A percentile compares a stretch with the other conserved stretches of the same genome.
These are phyloP conservation scores for Diaporthe helianthi DNA, from an alignment of 2,329 filamentous ascomycete species.

Conservation along the genomic window DNA sequence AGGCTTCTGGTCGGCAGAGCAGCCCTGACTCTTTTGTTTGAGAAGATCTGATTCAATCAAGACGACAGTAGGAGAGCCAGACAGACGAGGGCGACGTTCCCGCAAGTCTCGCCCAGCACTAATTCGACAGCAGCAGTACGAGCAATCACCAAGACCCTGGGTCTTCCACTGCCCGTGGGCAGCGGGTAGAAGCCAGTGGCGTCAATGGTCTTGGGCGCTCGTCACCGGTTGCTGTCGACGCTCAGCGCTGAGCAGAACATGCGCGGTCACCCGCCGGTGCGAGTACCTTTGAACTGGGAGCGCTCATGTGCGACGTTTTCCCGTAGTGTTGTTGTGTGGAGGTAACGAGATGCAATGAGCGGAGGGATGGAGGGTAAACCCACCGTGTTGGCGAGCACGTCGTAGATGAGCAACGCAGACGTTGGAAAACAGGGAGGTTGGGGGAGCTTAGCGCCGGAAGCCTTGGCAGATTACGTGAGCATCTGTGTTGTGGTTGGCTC, in stretches of 20 bases:
- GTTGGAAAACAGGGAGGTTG: conserved; percentile 19
- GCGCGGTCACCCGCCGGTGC: conserved; percentile 30
- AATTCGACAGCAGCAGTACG: conserved; percentile 22
- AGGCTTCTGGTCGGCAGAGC: conserved; percentile 28
- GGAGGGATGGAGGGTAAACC: background rate
- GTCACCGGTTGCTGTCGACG: conserved; percentile 11
- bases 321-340: background rate
- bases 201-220: conserved; percentile 24
- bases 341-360: background rate
- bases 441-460: background rate
- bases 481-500: conserved; percentile 3
- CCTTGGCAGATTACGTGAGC: conserved; percentile 10
- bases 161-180: conserved; percentile 23
- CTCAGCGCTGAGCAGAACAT: conserved; percentile 29
- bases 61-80: conserved; percentile 24
- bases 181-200: conserved; percentile 26
- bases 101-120: conserved; percentile 29
- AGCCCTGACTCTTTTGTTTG: conserved; percentile 21
- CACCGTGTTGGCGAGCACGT: background rate
- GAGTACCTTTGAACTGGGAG: conserved; percentile 31
- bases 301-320: conserved; percentile 14
- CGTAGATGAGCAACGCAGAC: background rate
- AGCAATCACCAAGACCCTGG: conserved; percentile 25
- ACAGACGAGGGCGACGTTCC: conserved; percentile 26
- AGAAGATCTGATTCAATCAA: background rate